Conservation (phyloP, 306 rosid genomes). For the Fagus sylvatica region DNA sequence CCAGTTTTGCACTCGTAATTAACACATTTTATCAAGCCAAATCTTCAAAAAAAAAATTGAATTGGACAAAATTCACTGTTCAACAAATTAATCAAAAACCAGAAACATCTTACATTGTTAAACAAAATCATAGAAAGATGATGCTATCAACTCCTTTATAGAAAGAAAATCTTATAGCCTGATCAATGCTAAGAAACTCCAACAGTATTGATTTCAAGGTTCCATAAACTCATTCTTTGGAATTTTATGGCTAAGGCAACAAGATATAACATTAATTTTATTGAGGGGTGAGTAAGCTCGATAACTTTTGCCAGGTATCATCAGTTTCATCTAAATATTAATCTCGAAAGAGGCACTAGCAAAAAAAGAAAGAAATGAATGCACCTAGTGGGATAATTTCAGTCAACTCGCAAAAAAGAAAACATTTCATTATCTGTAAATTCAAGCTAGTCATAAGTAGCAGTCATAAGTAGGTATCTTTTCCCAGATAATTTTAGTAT, state of each 20-base stretch:
- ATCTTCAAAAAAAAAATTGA: background rate
- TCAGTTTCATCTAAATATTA: background rate
- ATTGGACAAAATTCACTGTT: background rate
- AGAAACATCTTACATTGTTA: background rate
- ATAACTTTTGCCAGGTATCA: constrained; percentile 1
- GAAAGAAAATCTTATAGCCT: background rate
- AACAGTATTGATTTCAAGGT: background rate
- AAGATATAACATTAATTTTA: background rate
- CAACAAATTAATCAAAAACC: background rate
- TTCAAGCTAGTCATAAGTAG: background rate
- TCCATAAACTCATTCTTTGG: background rate
- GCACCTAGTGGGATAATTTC: background rate
- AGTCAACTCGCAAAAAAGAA: background rate
- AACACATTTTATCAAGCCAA: background rate
- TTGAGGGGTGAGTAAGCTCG: background rate
- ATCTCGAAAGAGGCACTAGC: background rate
- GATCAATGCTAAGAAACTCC: background rate
- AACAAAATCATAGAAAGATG: background rate
- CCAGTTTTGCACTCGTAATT: background rate
- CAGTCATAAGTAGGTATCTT: background rate
- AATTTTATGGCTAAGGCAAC: background rate
- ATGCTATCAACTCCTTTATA: background rate
- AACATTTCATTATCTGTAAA: background rate
- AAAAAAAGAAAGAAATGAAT: background rate
- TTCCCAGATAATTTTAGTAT: background rate